These are phyloP conservation scores for Circinella minor DNA, from an alignment of 371 early-diverging fungal genomes.

Conservation along the genomic window DNA sequence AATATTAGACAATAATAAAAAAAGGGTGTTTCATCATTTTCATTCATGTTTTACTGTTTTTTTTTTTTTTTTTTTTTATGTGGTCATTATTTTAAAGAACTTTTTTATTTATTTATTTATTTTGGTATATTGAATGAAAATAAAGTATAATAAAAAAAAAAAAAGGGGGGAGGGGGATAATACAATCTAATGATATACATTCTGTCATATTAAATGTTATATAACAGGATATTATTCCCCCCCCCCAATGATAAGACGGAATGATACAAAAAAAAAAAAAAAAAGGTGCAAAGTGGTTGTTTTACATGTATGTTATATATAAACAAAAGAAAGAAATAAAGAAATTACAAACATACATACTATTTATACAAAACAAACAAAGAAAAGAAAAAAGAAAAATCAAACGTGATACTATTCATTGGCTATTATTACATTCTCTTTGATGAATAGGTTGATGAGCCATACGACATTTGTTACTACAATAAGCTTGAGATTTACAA, in stretches of 20 bases:
- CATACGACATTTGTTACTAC: conserved; percentile 24
- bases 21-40: background rate
- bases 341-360: background rate
- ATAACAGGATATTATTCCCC: too few species aligned
- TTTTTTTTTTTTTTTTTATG: too few species aligned
- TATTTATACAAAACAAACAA: background rate
- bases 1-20: background rate
- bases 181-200: too few species aligned
- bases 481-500: conserved; percentile 28
- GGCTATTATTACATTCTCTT: background rate
- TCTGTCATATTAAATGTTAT: too few species aligned
- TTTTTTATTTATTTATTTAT: too few species aligned
- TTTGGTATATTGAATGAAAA: too few species aligned
- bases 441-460: conserved; percentile 18
- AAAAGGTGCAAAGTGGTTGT: too few species aligned
- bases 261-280: too few species aligned
- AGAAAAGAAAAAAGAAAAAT: background rate
- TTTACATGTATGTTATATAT: background rate
- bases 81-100: too few species aligned
- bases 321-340: background rate
- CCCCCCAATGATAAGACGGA: background rate
- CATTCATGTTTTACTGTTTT: too few species aligned
- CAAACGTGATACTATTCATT: conserved; percentile 8
- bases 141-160: too few species aligned
- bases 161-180: too few species aligned